Base-by-base conservation (phyloP, 1,284 basidiomycete genomes). In the Cryptococcus sp. region DNA sequence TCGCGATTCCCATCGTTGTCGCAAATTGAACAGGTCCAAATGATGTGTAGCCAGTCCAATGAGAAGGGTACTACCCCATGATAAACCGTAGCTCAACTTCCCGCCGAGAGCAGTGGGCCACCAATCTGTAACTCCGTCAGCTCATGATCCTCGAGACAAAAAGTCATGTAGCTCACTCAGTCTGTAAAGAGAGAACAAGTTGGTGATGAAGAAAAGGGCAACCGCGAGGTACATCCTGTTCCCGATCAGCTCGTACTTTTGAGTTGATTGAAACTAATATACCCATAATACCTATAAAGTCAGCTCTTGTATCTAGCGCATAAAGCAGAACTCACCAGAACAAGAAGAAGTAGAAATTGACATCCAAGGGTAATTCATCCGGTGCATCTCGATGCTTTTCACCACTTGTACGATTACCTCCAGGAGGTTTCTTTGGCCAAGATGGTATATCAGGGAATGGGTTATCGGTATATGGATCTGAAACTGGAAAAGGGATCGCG, bases 141-240 rank as follows among this genome's bases (percentile, higher is more conserved):
- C 38, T 35, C 31, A 11, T 23, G 5, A 14, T 5, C 15, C 41
- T 1, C 23, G 23, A 23, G 2, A 23, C 23, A 23, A 36, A 6
- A 10, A 10, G 4, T 30, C 35, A 45, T 14, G 13, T 14, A 4
- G 63, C 68, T 44, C 38, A 73, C 70, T 74, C 10, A 74, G 68
- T 1, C 78, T 69, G 49, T 80, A 83, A 8, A 83, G 70, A 13
- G 80, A 79, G 64, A 83, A 83, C 6, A 83, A 75, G 57, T 81
- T 81, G 13, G 82, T 83, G 57, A 82, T 79, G 70, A 81, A 82
- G 58, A 82, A 76, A 11, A 83, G 71, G 2, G 78, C 80, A 5
- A 78, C 76, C 7, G 78, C 78, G 48, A 80, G 71, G 52, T 80
- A 80, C 50, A 73, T 78, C n/a, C 72, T 71, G 41, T 23, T 23